phyloP scores from a whole-genome alignment of 176 grass and related monocot genomes.

The Ampelocalamus luodianensis region DNA sequence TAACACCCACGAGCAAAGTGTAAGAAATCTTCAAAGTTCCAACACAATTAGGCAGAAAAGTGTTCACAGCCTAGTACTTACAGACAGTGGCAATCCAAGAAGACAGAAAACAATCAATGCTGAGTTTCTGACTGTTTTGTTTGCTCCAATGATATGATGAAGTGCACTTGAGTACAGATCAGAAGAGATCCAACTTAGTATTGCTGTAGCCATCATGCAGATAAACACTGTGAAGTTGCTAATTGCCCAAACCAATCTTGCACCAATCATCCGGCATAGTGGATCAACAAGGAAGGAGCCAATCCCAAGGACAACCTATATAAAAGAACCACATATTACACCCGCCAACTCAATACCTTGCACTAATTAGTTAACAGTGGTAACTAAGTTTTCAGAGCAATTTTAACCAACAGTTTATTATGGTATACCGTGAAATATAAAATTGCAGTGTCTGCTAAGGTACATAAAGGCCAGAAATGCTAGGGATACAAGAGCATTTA shows the following conservation, averaged over 20 bases:
- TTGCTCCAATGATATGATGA: constrained; percentile 78
- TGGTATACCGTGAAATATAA: not conserved
- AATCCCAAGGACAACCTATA: constrained; percentile 88
- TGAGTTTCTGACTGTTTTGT: constrained; percentile 60
- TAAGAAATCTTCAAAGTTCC: constrained; percentile 39
- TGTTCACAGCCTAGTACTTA: constrained; percentile 44
- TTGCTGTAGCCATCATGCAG: constrained; percentile 86
- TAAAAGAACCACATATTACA: constrained; percentile 10
- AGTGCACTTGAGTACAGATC: constrained; percentile 57
- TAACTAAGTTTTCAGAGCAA: not conserved
- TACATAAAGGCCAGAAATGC: not conserved
- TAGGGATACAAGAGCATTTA: constrained; percentile 16
- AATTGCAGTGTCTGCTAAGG: not conserved
- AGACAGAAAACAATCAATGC: constrained; percentile 87
- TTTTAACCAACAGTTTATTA: not conserved
- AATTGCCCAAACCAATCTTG: constrained; percentile 91
- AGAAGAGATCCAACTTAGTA: constrained; percentile 75
- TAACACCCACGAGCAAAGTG: not conserved
- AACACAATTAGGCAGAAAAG: not conserved
- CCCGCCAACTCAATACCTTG: not conserved
- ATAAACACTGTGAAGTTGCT: constrained; percentile 95
- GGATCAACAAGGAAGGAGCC: constrained; percentile 92
- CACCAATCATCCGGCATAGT: constrained; percentile 75
- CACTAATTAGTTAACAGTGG: not conserved
- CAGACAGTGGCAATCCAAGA: constrained; percentile 90